phyloP scores from a whole-genome alignment of 2,329 filamentous ascomycete genomes.

The Hypoxylon sp. region DNA sequence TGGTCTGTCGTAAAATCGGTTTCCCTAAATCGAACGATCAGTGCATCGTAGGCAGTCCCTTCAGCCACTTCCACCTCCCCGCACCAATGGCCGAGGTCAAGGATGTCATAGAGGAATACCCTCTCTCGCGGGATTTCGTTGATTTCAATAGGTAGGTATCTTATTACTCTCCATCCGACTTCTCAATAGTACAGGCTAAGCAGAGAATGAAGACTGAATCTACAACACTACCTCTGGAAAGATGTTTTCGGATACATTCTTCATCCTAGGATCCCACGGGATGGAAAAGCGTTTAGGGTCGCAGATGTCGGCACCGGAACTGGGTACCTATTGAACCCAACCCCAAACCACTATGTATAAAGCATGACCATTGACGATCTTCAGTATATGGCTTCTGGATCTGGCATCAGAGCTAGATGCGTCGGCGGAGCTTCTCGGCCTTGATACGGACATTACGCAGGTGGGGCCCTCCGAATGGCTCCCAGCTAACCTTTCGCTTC shows the following conservation, averaged over 20 bases:
- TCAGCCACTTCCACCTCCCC: background rate
- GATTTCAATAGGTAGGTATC: slow-evolving; percentile 10
- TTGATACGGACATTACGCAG: slow-evolving; percentile 4
- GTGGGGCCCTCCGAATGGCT: background rate
- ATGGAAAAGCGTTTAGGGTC: slow-evolving; percentile 32
- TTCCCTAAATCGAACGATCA: background rate
- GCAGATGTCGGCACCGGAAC: slow-evolving; percentile 52
- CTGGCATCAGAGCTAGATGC: background rate
- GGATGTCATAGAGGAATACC: background rate
- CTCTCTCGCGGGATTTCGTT: slow-evolving; percentile 3
- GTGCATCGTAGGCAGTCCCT: background rate
- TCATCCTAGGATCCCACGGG: slow-evolving; percentile 45
- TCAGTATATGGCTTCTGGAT: slow-evolving; percentile 1
- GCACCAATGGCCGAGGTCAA: background rate
- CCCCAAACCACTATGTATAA: background rate
- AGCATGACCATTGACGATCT: background rate
- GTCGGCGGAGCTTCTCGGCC: background rate
- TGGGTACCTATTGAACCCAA: slow-evolving; percentile 33
- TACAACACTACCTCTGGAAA: slow-evolving; percentile 43
- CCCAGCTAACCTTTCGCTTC: background rate
- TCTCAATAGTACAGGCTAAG: background rate
- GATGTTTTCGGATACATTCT: slow-evolving; percentile 45
- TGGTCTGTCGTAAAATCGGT: background rate
- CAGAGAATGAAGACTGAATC: slow-evolving; percentile 35
- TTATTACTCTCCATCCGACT: too few species aligned